Conservation (phyloP, 768 basidiomycete genomes). For the Kwoniella sp. region DNA sequence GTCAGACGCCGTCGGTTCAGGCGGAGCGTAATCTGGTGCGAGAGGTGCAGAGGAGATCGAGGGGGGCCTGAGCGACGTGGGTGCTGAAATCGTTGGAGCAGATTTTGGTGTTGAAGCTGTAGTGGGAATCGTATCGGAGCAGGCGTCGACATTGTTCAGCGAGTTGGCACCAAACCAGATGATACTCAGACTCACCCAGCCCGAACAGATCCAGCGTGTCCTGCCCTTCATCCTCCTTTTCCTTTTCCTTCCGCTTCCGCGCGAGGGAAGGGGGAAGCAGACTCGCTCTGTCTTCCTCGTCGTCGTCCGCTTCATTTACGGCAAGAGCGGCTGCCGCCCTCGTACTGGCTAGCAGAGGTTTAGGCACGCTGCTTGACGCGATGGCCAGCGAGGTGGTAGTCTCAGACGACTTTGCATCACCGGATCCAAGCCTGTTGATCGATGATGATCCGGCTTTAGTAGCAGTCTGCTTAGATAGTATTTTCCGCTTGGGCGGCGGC, state of each 20-base stretch:
- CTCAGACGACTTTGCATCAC: too few relatives aligned
- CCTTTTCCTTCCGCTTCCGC: constrained; percentile 16
- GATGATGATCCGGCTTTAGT: too few relatives aligned
- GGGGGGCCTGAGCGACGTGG: constrained; percentile 7
- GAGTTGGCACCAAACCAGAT: too few relatives aligned
- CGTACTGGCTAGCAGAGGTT: constrained; percentile 9
- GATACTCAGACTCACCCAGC: constrained; percentile 28
- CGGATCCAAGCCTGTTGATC: too few relatives aligned
- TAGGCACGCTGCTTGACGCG: constrained; percentile 2
- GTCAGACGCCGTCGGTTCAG: constrained; percentile 32
- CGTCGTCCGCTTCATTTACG: neutral
- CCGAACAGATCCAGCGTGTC: constrained; percentile 45
- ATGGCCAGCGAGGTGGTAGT: too few relatives aligned
- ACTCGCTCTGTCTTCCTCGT: constrained; percentile 2
- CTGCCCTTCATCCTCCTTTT: constrained; percentile 26
- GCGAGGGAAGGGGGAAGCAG: constrained; percentile 32
- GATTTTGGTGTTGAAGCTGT: neutral
- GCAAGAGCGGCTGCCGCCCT: neutral
- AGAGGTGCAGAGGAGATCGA: constrained; percentile 42
- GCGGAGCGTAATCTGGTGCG: constrained; percentile 42
- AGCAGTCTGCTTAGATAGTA: too few relatives aligned
- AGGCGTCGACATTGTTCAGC: too few relatives aligned
- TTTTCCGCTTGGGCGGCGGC: constrained; percentile 46
- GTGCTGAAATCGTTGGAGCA: constrained; percentile 6
- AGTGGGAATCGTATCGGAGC: neutral